These are phyloP conservation scores for Dipodascopsis uninucleata DNA, from an alignment of 805 yeast species.

Conservation along the genomic window DNA sequence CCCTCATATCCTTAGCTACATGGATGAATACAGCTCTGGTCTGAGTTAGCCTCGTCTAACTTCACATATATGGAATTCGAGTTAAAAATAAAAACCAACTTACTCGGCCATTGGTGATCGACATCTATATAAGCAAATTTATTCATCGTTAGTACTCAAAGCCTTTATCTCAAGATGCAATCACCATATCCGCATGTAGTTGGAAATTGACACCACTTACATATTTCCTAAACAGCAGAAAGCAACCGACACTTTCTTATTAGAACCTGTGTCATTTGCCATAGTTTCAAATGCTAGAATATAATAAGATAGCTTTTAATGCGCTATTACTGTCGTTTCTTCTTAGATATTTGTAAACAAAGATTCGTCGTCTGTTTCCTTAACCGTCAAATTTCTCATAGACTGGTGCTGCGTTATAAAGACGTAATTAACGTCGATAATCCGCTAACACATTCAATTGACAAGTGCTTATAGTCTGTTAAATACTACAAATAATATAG, in stretches of 20 bases:
- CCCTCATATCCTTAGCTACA: constrained; percentile 8
- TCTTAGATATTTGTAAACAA: not conserved
- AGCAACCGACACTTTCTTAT: constrained; percentile 58
- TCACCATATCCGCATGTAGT: not conserved
- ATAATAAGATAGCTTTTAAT: not conserved
- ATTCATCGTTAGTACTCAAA: too few relatives aligned
- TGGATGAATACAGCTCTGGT: constrained; percentile 16
- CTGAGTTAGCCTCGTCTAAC: not conserved
- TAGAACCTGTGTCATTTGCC: not conserved
- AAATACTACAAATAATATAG: too few relatives aligned
- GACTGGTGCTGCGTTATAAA: not conserved
- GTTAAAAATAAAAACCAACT: constrained; percentile 13
- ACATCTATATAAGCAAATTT: constrained; percentile 3
- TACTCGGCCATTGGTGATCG: constrained; percentile 94
- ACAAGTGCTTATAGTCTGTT: too few relatives aligned
- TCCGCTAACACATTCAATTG: too few relatives aligned
- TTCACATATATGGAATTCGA: not conserved
- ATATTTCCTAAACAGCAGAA: constrained; percentile 90
- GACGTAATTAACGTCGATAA: too few relatives aligned
- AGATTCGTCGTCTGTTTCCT: not conserved
- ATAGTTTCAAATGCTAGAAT: not conserved
- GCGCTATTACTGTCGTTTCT: not conserved
- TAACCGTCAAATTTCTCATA: not conserved
- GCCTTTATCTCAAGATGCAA: too few relatives aligned
- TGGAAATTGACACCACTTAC: constrained; percentile 40